A percentile compares a stretch with the other conserved stretches of the same genome.
phyloP scores from a whole-genome alignment of 1,139 yeast species.

The Kluyveromyces sp. region DNA sequence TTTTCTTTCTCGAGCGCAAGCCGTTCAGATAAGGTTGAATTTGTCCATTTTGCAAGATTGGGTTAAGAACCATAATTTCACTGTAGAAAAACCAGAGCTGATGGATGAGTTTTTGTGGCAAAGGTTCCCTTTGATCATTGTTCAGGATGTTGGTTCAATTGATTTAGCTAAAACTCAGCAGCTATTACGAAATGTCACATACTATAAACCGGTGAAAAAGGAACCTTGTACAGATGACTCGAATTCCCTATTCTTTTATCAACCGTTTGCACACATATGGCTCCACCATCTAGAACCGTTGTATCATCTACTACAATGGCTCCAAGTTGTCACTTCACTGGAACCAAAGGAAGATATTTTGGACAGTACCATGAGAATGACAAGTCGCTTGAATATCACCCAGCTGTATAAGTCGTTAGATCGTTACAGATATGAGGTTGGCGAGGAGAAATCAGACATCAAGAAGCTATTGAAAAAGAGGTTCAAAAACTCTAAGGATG shows the following conservation, averaged over 20 bases:
- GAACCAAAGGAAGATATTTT: constrained; percentile 28
- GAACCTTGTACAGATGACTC: constrained; percentile 25
- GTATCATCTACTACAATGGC: constrained; percentile 79
- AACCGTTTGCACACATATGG: constrained; percentile 52
- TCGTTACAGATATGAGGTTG: constrained; percentile 77
- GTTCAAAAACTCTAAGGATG: constrained; percentile 15
- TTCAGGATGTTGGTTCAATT: constrained; percentile 29
- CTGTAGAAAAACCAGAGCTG: constrained; percentile 41
- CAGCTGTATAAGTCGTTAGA: constrained; percentile 69
- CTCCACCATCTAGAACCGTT: constrained; percentile 64
- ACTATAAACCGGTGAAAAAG: constrained; percentile 30
- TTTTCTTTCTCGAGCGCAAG: constrained; percentile 72
- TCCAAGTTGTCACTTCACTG: constrained; percentile 72
- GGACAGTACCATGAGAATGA: constrained; percentile 50
- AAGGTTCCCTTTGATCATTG: constrained; percentile 39
- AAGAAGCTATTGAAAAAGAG: constrained; percentile 37
- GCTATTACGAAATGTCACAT: constrained; percentile 22
- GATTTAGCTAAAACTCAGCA: constrained; percentile 18
- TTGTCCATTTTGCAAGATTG: constrained; percentile 86
- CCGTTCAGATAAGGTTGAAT: constrained; percentile 83
- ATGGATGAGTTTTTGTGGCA: constrained; percentile 34
- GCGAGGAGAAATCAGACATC: constrained; percentile 45
- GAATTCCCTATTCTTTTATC: constrained; percentile 46
- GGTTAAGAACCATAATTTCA: constrained; percentile 67
- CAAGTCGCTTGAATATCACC: constrained; percentile 54